Conservation (phyloP, 306 rosid species). For the Cicer arietinum region DNA sequence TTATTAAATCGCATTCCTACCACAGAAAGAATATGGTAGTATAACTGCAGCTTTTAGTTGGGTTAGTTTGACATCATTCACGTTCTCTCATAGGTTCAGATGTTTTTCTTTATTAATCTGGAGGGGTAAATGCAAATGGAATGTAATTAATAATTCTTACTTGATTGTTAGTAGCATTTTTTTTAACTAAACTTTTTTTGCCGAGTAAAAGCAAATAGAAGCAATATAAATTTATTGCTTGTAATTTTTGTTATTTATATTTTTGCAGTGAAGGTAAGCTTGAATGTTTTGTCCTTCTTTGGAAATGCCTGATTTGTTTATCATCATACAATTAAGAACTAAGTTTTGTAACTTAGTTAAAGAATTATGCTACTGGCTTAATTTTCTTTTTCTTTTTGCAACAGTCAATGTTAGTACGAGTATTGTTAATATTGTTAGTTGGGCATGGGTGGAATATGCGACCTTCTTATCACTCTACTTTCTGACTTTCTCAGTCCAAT, state of each 20-base stretch:
- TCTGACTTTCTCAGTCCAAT: no score
- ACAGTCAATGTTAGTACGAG: no score
- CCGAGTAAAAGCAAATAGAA: conserved; percentile 34
- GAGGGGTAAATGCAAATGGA: conserved; percentile 27
- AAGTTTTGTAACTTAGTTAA: conserved; percentile 14
- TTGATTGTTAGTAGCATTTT: conserved; percentile 36
- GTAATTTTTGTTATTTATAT: conserved; percentile 25
- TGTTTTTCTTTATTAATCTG: conserved; percentile 24
- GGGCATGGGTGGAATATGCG: no score
- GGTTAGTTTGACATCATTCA: conserved; percentile 49
- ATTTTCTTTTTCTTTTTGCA: no score
- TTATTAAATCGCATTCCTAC: conserved; percentile 47
- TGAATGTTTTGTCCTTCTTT: conserved; percentile 28
- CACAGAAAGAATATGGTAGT: conserved; percentile 37
- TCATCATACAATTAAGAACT: conserved; percentile 21
- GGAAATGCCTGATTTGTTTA: conserved; percentile 28
- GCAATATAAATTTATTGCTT: conserved; percentile 37
- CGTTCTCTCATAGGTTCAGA: conserved; percentile 41
- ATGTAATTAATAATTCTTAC: conserved; percentile 36
- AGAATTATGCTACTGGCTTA: background rate
- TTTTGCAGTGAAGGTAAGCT: conserved; percentile 8
- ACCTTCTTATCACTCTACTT: no score
- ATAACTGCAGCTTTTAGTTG: conserved; percentile 39
- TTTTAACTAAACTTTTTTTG: background rate
- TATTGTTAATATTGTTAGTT: no score